These are phyloP conservation scores for Cystobasidium sp. DNA, from an alignment of 1,284 basidiomycete genomes.

Conservation along the genomic window DNA sequence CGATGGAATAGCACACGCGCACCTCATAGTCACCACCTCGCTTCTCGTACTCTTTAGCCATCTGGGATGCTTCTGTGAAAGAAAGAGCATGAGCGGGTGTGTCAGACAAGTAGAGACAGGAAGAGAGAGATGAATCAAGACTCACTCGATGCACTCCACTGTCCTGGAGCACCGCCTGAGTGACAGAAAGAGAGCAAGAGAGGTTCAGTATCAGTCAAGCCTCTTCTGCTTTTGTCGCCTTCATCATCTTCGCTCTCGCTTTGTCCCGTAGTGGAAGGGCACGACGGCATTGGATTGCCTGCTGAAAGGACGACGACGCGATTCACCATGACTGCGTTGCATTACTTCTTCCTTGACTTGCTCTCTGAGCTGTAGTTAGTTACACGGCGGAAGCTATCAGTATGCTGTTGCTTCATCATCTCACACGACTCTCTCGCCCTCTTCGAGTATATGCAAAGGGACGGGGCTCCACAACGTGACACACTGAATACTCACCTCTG, in stretches of 20 bases:
- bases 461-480: background rate
- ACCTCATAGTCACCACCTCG: constrained; percentile 58
- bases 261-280: background rate
- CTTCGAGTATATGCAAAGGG: background rate
- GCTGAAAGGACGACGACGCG: background rate
- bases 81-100: background rate
- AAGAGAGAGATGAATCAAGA: constrained; percentile 4
- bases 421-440: no score
- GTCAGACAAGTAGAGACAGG: background rate
- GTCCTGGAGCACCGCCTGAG: constrained; percentile 57
- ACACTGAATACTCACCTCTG: constrained; percentile 51
- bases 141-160: constrained; percentile 58
- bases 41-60: constrained; percentile 59
- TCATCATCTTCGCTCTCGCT: background rate
- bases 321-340: constrained; percentile 55
- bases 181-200: background rate
- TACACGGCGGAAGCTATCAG: no score
- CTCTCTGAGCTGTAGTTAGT: constrained; percentile 51
- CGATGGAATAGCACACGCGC: background rate
- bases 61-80: constrained; percentile 54
- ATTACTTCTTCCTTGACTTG: constrained; percentile 59
- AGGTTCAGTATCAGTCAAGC: background rate
- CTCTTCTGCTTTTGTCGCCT: background rate
- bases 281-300: background rate
- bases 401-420: background rate